phyloP scores from a whole-genome alignment of 1,284 basidiomycete genomes.

The Moniliella sp. region DNA sequence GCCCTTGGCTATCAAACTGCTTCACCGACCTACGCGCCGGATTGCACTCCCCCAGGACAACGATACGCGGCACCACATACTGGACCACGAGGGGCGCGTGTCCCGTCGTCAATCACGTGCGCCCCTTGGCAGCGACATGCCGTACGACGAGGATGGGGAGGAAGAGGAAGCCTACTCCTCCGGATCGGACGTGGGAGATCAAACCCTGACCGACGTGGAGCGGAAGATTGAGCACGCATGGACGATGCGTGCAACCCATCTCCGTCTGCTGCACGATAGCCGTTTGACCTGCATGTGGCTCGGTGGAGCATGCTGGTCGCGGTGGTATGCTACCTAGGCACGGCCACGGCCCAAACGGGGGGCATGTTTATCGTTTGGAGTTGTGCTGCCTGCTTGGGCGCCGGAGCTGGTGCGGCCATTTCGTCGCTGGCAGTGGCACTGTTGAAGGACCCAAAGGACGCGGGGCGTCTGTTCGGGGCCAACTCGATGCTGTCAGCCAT shows the following conservation, averaged over 20 bases:
- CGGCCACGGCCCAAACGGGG: constrained; percentile 8
- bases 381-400: constrained; percentile 12
- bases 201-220: too few relatives aligned
- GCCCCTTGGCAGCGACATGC: too few relatives aligned
- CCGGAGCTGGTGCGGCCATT: constrained; percentile 22
- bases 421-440: constrained; percentile 25
- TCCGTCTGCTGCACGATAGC: constrained; percentile 28
- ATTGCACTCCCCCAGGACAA: constrained; percentile 11
- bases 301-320: constrained; percentile 5
- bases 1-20: constrained; percentile 18
- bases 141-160: constrained; percentile 2
- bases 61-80: too few relatives aligned
- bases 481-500: constrained; percentile 24
- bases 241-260: constrained; percentile 19
- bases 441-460: constrained; percentile 15
- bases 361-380: constrained; percentile 8
- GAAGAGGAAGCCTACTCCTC: too few relatives aligned
- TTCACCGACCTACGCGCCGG: constrained; percentile 16
- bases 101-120: too few relatives aligned
- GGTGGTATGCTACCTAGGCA: constrained; percentile 5
- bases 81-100: too few relatives aligned
- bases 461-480: constrained; percentile 30
- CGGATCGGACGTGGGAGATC: background rate
- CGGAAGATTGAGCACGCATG: constrained; percentile 20
- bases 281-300: constrained; percentile 17